phyloP scores from a whole-genome alignment of 2,329 filamentous ascomycete genomes.

The Colletotrichum acutatum region DNA sequence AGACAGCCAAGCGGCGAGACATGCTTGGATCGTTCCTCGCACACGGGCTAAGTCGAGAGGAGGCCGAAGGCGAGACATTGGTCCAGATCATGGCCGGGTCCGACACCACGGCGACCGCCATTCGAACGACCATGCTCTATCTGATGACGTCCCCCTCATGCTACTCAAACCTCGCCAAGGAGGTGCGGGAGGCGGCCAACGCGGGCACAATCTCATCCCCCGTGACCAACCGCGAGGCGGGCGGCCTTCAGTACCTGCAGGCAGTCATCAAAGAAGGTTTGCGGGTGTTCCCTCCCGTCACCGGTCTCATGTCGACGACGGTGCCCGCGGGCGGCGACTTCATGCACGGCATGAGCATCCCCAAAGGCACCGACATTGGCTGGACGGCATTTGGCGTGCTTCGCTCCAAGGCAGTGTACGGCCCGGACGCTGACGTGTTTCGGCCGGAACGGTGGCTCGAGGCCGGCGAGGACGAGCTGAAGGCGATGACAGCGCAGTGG shows the following conservation, averaged over 20 bases:
- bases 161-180: conserved; percentile 57
- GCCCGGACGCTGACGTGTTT: conserved; percentile 54
- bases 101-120: conserved; percentile 49
- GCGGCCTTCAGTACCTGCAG: conserved; percentile 57
- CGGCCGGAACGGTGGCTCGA: conserved; percentile 62
- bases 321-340: conserved; percentile 51
- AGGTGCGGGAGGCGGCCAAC: conserved; percentile 53
- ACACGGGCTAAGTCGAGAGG: conserved; percentile 46
- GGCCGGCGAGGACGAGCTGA: conserved; percentile 44
- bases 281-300: conserved; percentile 57
- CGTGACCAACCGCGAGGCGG: conserved; percentile 49
- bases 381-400: conserved; percentile 54
- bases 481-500: conserved; percentile 49
- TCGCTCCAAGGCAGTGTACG: conserved; percentile 49
- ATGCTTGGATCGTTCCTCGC: conserved; percentile 56
- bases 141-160: conserved; percentile 60
- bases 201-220: conserved; percentile 42
- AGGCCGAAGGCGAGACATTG: conserved; percentile 45
- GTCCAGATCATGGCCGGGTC: conserved; percentile 49
- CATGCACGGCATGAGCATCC: conserved; percentile 53
- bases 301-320: conserved; percentile 47
- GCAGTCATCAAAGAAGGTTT: conserved; percentile 62
- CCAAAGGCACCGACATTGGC: conserved; percentile 58
- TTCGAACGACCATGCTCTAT: conserved; percentile 61
- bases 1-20: conserved; percentile 41